Percentiles rank a stretch among this genome's conserved stretches.
phyloP scores from a whole-genome alignment of 371 early-diverging fungal genomes.

The Saksenaea oblongispora region DNA sequence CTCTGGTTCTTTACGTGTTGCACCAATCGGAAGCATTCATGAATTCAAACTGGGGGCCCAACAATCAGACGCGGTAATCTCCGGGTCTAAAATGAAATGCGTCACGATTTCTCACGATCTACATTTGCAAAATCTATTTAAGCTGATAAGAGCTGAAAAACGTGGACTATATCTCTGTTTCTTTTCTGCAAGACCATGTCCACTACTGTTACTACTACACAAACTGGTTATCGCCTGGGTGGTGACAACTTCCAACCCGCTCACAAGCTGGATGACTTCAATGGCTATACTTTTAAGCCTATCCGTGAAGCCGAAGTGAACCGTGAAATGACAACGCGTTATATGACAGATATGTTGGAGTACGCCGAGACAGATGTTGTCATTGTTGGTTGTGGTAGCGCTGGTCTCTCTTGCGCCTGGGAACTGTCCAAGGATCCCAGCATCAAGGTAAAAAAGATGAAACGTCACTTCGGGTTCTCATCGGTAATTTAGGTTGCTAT shows the following conservation, averaged over 20 bases:
- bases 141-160: background rate
- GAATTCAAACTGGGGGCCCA: background rate
- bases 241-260: slow-evolving; percentile 25
- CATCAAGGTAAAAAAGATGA: slow-evolving; percentile 12
- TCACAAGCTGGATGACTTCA: slow-evolving; percentile 27
- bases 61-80: background rate
- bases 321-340: slow-evolving; percentile 73
- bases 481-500: slow-evolving; percentile 52
- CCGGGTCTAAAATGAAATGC: background rate
- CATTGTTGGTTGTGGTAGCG: slow-evolving; percentile 71
- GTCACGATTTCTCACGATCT: background rate
- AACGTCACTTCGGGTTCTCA: background rate
- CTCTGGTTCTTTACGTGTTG: too few species aligned
- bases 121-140: too few species aligned
- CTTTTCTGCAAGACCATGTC: slow-evolving; percentile 15
- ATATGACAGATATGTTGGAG: slow-evolving; percentile 66
- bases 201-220: slow-evolving; percentile 19
- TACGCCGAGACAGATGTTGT: slow-evolving; percentile 74
- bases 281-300: slow-evolving; percentile 54
- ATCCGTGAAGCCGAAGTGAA: slow-evolving; percentile 71
- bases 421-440: slow-evolving; percentile 68
- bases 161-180: background rate
- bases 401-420: slow-evolving; percentile 67
- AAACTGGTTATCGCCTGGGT: slow-evolving; percentile 36
- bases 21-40: background rate